Evolutionary conservation across 2,329 filamentous ascomycete species (phyloP), one percentile per base, ranked within the genome.

Genomic region (Lachnellula cervina): DNA sequence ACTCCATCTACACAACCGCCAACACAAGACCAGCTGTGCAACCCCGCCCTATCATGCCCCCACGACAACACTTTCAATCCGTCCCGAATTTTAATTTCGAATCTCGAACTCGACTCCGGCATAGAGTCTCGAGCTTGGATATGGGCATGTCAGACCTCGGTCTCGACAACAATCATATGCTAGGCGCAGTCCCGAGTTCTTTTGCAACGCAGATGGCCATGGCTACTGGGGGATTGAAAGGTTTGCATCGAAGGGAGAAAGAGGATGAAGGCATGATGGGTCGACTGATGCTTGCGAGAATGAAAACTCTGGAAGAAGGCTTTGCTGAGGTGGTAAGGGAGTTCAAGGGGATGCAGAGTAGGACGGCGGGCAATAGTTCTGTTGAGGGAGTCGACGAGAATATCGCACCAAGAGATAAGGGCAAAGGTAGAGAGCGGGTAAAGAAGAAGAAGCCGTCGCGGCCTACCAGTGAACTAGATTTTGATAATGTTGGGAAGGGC

Each of bases 231-330:
- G 82, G 81, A 19, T 71, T 84, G 52, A 80, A 80, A 64, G 72
- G 69, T 32, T 50, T 68, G 69, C 34, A 73, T 13, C 28, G 74
- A 25, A 75, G 76, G 34, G 54, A 57, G 2, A 64, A 62, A 35
- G 62, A 63, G 77, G 78, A 82, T 70, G 87, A 89, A 66, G 82
- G 88, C 42, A 88, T 92, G 80, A 85, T 88, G 67, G 81, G 86
- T 63, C 82, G 90, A 54, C 80, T 96, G 46, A 88, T 97, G 72
- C 76, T 97, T 46, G 90, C 90, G 8, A 80, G 90, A 35, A 97
- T 97, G 90, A 94, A 94, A 70, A 93, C 88, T 7, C 78, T 97
- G 2, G 92, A 97, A 70, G 90, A 96, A 72, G 88, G 91, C 14
- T 93, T 97, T 70, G 81, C 88, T 2, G 90, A 96, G 57, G 86